These are phyloP conservation scores for Yamadazyma oceani DNA, from an alignment of 1,139 yeast genomes.

Conservation along the genomic window DNA sequence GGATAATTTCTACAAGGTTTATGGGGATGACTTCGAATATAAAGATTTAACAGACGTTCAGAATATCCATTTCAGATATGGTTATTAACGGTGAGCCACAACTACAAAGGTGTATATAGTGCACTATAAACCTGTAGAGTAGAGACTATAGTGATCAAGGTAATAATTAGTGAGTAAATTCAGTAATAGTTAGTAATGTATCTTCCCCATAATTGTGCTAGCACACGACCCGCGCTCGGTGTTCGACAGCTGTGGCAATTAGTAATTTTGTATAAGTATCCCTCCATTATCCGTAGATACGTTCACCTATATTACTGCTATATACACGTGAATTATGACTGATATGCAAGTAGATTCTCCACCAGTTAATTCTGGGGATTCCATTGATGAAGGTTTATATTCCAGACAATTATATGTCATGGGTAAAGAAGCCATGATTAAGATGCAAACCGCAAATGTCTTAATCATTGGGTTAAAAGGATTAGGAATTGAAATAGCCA, in stretches of 20 bases:
- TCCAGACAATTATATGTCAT: constrained; percentile 93
- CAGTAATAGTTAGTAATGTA: too few species aligned
- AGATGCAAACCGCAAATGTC: constrained; percentile 91
- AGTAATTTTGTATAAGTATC: constrained; percentile 2
- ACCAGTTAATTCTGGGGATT: constrained; percentile 35
- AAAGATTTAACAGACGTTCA: constrained; percentile 39
- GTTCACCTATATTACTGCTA: neutral
- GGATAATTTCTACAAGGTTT: constrained; percentile 18
- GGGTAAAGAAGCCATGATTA: constrained; percentile 96
- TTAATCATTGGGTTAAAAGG: constrained; percentile 87
- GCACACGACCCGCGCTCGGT: neutral
- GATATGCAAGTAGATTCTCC: constrained; percentile 60
- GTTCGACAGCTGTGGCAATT: constrained; percentile 8
- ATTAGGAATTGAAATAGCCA: constrained; percentile 92
- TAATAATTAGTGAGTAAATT: too few species aligned
- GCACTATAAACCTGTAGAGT: too few species aligned
- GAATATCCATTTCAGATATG: constrained; percentile 34
- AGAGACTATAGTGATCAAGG: too few species aligned
- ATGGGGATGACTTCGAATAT: constrained; percentile 24
- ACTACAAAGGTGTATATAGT: too few species aligned
- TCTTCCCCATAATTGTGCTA: too few species aligned
- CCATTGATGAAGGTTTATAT: constrained; percentile 88
- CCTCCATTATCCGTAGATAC: too few species aligned
- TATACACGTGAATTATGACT: constrained; percentile 11
- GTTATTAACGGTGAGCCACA: constrained; percentile 18